Conservation (phyloP, 2,329 filamentous ascomycete genomes). For the Calonectria montana region DNA sequence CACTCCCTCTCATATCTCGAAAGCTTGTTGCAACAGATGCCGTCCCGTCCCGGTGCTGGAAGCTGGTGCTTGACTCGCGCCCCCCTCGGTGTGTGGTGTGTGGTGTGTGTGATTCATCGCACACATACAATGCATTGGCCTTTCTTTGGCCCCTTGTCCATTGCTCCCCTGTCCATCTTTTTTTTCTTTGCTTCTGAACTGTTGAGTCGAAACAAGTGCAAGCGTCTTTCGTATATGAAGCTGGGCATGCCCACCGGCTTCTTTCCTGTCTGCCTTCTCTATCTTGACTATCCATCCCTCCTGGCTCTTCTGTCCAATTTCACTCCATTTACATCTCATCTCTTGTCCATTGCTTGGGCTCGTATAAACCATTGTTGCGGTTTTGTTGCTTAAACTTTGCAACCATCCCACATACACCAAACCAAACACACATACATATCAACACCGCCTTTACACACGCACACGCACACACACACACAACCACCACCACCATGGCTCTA, state of each 20-base stretch:
- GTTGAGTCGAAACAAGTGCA: conserved; percentile 5
- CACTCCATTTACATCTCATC: not conserved
- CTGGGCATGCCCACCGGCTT: conserved; percentile 15
- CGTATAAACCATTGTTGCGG: not conserved
- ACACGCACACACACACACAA: conserved; percentile 3
- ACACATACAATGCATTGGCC: not conserved
- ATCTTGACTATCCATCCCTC: conserved; percentile 16
- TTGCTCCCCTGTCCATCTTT: not conserved
- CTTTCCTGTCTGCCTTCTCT: not conserved
- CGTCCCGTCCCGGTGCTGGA: conserved; percentile 37
- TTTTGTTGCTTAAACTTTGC: not conserved
- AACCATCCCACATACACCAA: not conserved
- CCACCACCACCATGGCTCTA: conserved; percentile 34
- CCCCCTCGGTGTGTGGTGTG: conserved; percentile 4
- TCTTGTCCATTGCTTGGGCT: not conserved
- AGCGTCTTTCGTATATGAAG: conserved; percentile 32
- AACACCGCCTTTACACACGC: conserved; percentile 6
- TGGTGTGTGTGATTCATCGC: not conserved
- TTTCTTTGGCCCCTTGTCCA: not conserved
- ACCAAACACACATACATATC: not conserved
- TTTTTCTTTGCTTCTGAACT: not conserved
- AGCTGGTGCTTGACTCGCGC: conserved; percentile 19
- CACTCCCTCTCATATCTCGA: conserved; percentile 4
- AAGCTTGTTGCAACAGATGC: conserved; percentile 21
- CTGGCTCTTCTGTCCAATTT: conserved; percentile 16